A percentile compares a stretch with the other conserved stretches of the same genome.
Evolutionary conservation across 2,329 filamentous ascomycete species (phyloP).

Genomic region (Neopestalotiopsis clavispora): DNA sequence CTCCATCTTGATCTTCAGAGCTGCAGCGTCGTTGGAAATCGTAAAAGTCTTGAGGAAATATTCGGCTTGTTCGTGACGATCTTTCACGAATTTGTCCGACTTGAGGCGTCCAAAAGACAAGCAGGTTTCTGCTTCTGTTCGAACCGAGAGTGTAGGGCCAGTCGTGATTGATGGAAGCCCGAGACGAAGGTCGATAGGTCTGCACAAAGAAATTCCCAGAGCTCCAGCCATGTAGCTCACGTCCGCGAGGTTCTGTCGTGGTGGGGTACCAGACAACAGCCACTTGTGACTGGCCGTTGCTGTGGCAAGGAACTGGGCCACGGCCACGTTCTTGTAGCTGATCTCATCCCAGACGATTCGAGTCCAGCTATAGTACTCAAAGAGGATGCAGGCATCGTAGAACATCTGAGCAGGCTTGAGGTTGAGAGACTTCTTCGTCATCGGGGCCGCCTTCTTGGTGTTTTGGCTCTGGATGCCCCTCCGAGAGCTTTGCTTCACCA

Average conservation of each 20-base stretch:
- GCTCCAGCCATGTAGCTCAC: constrained; percentile 40
- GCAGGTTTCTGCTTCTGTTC: constrained; percentile 39
- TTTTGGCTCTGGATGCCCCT: background rate
- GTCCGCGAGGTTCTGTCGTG: constrained; percentile 39
- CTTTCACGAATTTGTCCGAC: constrained; percentile 38
- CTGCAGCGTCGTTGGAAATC: constrained; percentile 32
- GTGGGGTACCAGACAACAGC: constrained; percentile 50
- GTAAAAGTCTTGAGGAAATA: constrained; percentile 37
- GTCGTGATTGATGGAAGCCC: constrained; percentile 42
- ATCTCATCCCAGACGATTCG: constrained; percentile 50
- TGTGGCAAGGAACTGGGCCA: constrained; percentile 39
- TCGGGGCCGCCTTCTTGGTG: background rate
- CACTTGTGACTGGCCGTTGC: constrained; percentile 42
- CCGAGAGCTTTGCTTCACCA: background rate
- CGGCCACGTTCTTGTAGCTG: constrained; percentile 40
- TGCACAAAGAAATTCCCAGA: constrained; percentile 44
- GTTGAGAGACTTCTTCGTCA: background rate
- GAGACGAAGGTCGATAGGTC: constrained; percentile 33
- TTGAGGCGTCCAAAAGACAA: constrained; percentile 37
- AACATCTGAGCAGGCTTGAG: constrained; percentile 15
- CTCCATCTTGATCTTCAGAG: constrained; percentile 25
- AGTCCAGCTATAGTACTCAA: constrained; percentile 44
- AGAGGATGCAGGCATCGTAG: constrained; percentile 24
- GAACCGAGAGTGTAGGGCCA: constrained; percentile 34
- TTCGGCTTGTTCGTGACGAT: constrained; percentile 40